A percentile compares a stretch with the other conserved stretches of the same genome.
These are phyloP conservation scores for Albifimbria verrucaria DNA, from an alignment of 2,329 filamentous ascomycete genomes.

Conservation along the genomic window DNA sequence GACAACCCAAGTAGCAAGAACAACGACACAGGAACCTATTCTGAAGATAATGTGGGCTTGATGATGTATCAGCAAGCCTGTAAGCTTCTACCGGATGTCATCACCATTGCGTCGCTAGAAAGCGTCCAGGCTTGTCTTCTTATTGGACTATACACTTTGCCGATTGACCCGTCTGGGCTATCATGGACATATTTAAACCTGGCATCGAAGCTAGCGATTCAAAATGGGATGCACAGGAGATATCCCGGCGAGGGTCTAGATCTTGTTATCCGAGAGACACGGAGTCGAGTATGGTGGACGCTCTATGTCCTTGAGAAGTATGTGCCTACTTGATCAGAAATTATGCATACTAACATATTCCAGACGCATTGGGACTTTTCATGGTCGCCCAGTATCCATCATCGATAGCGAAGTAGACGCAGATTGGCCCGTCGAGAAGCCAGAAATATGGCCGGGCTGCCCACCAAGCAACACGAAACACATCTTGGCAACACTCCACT, in stretches of 20 bases:
- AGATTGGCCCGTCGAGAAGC: conserved; percentile 45
- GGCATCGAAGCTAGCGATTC: conserved; percentile 54
- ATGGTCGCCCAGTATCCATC: conserved; percentile 53
- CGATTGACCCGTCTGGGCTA: conserved; percentile 53
- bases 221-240: conserved; percentile 58
- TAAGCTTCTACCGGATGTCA: conserved; percentile 53
- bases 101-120: conserved; percentile 52
- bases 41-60: conserved; percentile 51
- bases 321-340: conserved; percentile 6
- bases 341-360: conserved; percentile 10
- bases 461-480: conserved; percentile 41
- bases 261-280: conserved; percentile 44
- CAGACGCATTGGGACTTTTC: conserved; percentile 53
- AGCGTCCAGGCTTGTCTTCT: conserved; percentile 57
- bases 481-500: conserved; percentile 40
- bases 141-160: conserved; percentile 52
- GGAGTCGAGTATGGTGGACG: conserved; percentile 57
- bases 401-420: conserved; percentile 50
- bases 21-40: conserved; percentile 25
- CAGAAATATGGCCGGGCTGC: conserved; percentile 36
- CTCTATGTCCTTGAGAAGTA: conserved; percentile 55
- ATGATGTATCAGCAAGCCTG: conserved; percentile 55
- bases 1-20: conserved; percentile 25
- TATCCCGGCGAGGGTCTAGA: conserved; percentile 45
- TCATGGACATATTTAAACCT: conserved; percentile 56